Base-by-base conservation (phyloP, 2,329 filamentous ascomycete genomes). In the Beauveria medogensis region DNA sequence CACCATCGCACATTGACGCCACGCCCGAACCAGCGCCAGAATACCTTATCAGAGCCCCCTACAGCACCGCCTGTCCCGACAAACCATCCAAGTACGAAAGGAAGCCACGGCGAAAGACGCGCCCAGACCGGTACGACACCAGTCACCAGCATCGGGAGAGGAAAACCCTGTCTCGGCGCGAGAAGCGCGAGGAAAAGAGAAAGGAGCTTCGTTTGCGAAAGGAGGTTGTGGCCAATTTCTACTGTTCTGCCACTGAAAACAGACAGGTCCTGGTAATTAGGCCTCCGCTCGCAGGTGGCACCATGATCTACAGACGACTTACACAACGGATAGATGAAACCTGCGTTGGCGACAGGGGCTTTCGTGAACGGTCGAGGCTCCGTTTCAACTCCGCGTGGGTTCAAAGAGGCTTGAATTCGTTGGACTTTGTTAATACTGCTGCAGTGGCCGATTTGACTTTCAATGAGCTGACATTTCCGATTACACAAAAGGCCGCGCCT, bases 201-300 rank as follows among this genome's bases (percentile, higher is more conserved):
- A 69, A 70, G n/a, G 66, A 58, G 14, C 63, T 75, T 41, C 67
- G 69, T 6, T 74, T 74, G 0, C 70, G 75, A 16, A 76, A 75
- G 58, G 78, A 81, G 46, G 73, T 86, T 8, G 80, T 85, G 70
- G 70, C 76, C 7, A 80, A 80, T 22, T 89, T 88, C 63, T 73
- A 73, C 14, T 85, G 85, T 1, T 70, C 77, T 3, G 80, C 79
- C 56, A 77, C 88, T 47, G 70, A 77, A 12, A 75, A 76, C 20
- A 65, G 65, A 8, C 68, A 66, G 52, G 61, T 75, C 24, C 74
- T 67, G 14, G 75, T 75, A 55, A 60, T 69, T 12, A 22, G 8
- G 10, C 26, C 20, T 3, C 26, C 14, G 40, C 34, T 30, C 46
- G 26, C 20, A 41, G 12, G 14, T 59, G 10, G 30, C 30, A 43